Base-by-base conservation (phyloP, 2,329 filamentous ascomycete species). In the Paraconiothyrium sp. region DNA sequence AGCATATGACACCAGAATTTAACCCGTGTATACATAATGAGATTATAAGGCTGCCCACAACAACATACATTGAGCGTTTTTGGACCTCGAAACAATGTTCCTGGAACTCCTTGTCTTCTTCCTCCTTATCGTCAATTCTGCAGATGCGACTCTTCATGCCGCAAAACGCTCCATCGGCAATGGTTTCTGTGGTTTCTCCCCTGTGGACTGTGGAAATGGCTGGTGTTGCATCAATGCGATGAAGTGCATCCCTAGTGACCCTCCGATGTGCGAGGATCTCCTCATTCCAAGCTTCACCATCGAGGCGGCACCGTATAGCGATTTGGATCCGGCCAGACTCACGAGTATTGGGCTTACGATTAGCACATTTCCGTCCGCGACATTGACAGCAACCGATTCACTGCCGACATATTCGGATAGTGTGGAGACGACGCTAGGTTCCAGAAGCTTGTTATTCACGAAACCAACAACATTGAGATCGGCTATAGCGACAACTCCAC, bases 401-500 rank as follows among this genome's bases (percentile, higher is more conserved):
- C 37, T 66, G 27, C 58, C 58, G 34, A 59, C 58, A 16, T 61
- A 61, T 55, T 59, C 61, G 48, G 51, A 66, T 24, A 60, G 59
- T 49, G 22, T 59, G 9, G 22, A 16, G 10, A 47, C 50, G 8
- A 54, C 46, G 24, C 35, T 32, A 9, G 35, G 14, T 41, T 10
- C 50, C 9, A 30, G 35, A 24, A 54, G 50, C 22, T 30, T 43
- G 11, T 22, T 54, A 3, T 54, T 54, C 37, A 54, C 35, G 13
- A 43, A 54, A 30, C 35, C 50, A 13, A 52, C 50, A 22, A 22
- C 11, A n/a, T 6, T 50, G 20, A 7, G 11, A 20, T 30, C 48
- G 4, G 30, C 11, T 14, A 16, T 50, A 8, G 16, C 27, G 35
- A 34, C 24, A n/a, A 10, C 7, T 20, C 34, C 48, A 2, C 16